Base-by-base conservation (phyloP, 2,329 filamentous ascomycete species). In the Verticillium klebahnii region DNA sequence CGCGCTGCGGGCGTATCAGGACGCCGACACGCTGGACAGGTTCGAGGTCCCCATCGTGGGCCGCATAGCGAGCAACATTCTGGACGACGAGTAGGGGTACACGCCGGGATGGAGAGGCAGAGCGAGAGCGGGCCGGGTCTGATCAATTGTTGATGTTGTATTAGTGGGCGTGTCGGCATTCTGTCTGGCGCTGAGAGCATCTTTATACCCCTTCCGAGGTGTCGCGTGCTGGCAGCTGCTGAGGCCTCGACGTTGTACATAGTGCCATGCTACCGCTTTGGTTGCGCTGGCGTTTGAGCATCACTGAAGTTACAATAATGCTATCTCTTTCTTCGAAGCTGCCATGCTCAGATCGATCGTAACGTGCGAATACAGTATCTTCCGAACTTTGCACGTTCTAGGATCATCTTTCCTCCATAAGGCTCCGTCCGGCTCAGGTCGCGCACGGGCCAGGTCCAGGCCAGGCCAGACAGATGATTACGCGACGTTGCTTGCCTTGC, bases 1-100 rank as follows among this genome's bases (percentile, higher is more conserved):
- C 69, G 87, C 90, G 5, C 75, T 90, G 69, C 88, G 88, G 68
- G 93, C 95, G 17, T 98, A 96, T 79, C 82, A 85, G 68, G 93
- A 98, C 77, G 92, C 91, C 77, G 83, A 86, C 67, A 86, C 84
- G 55, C 75, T 88, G 32, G 85, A 87, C 70, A 80, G 86, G 72
- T 96, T 89, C 65, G 93, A 98, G 75, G 83, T 97, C 2, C 94
- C 94, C 0, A 87, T 96, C 70, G 89, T 98, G 70, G 95, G 95
- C 5, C 82, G 82, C 52, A 79, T 97, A 68, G 95, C 95, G 54
- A 96, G 89, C 75, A 90, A 90, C 31, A 94, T 97, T 71, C 83
- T 98, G 62, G 94, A 97, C 70, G 91, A 97, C 72, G 95, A 97
- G 64, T 76, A 56, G 31, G 31, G 25, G n/a, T 12, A 9, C 8